Evolutionary conservation across 108 stramenopile genomes (phyloP), one percentile per base, ranked within the genome.

Genomic region (Nitzschia palea): DNA sequence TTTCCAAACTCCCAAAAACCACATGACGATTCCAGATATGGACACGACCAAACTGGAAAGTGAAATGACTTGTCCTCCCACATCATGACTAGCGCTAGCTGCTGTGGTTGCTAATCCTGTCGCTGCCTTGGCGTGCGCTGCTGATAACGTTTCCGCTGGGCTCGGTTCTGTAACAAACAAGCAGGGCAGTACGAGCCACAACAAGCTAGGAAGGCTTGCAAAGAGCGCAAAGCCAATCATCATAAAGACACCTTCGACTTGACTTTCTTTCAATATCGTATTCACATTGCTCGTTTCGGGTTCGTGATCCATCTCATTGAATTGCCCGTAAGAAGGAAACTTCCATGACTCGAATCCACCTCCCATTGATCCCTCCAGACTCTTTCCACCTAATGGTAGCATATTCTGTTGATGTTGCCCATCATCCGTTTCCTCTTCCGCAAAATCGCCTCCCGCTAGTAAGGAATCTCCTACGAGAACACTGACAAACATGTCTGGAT

Each of bases 1-100:
- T 63, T 93, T 93, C 91, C 91, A 93, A 8, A 78, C 71, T 26
- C 91, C 91, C 32, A 93, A 62, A 35, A 76, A 58, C 77, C 85
- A 82, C 79, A 90, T 84, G 32, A 83, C 62, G 29, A 52, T 31
- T 25, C 53, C 45, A 6, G 65, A 55, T 10, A 85, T 51, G 25
- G 66, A 42, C 30, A 82, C 33, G 29, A 80, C 55, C 44, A 78
- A 26, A 33, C 73, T 80, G 17, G 62, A 56, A 23, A 62, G 18
- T 25, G 76, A 64, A 17, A 75, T 40, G 4, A 62, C 35, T 37
- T 34, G 53, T 20, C 62, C 18, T 6, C 44, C 53, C 25, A 44
- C 25, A 2, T 43, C 4, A 44, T 55, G 60, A 9, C 62, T 43
- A 15, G 44, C 55, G n/a, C 0, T 35, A 62, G 32, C 58, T 4